These are phyloP conservation scores for Metschnikowia gruessii DNA, from an alignment of 805 yeast species.

Conservation along the genomic window DNA sequence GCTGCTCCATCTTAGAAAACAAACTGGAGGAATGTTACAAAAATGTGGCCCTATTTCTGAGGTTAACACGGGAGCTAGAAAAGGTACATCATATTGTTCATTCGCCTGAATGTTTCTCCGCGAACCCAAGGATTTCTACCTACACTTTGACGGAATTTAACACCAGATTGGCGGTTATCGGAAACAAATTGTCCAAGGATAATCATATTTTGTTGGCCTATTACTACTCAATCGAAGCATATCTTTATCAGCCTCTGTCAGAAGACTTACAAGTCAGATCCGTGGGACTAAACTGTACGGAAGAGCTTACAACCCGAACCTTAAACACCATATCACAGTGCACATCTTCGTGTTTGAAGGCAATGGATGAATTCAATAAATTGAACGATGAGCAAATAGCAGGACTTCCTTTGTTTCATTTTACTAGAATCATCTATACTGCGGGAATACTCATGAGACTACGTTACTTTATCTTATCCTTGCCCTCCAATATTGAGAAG, in stretches of 20 bases:
- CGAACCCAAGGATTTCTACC: slow-evolving; percentile 28
- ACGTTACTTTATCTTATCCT: slow-evolving; percentile 52
- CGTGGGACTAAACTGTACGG: slow-evolving; percentile 10
- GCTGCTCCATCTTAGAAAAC: slow-evolving; percentile 48
- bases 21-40: slow-evolving; percentile 32
- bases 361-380: slow-evolving; percentile 48
- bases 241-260: slow-evolving; percentile 55
- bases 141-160: slow-evolving; percentile 51
- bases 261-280: slow-evolving; percentile 17
- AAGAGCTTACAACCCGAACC: slow-evolving; percentile 27
- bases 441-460: slow-evolving; percentile 61
- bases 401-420: slow-evolving; percentile 54
- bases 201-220: slow-evolving; percentile 48
- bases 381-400: slow-evolving; percentile 48
- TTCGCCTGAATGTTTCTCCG: slow-evolving; percentile 28
- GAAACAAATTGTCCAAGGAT: slow-evolving; percentile 34
- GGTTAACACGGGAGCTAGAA: slow-evolving; percentile 60
- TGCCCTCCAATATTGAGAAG: slow-evolving; percentile 45
- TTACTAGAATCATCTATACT: slow-evolving; percentile 58
- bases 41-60: slow-evolving; percentile 55
- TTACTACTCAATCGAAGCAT: slow-evolving; percentile 63
- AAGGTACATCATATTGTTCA: slow-evolving; percentile 53
- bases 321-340: slow-evolving; percentile 48
- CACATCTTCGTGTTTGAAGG: slow-evolving; percentile 50
- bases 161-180: slow-evolving; percentile 40